Conservation (phyloP, 2,329 filamentous ascomycete species). For the Botrytis tulipae region DNA sequence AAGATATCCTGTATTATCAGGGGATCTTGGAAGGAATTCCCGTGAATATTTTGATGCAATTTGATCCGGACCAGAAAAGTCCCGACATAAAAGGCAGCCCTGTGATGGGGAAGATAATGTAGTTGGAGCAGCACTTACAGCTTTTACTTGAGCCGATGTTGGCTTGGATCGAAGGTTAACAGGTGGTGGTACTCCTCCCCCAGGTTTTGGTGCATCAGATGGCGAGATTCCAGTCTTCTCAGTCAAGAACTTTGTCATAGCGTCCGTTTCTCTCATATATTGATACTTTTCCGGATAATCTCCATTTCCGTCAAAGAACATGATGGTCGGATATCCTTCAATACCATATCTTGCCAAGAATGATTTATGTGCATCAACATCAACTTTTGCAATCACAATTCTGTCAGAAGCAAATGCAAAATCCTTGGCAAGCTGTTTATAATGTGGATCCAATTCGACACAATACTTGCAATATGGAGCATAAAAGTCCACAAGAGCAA, state of each 20-base stretch:
- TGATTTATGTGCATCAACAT: constrained; percentile 80
- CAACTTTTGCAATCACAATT: constrained; percentile 88
- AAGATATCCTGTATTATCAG: constrained; percentile 68
- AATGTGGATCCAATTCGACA: constrained; percentile 85
- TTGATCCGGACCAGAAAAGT: constrained; percentile 78
- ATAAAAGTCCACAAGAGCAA: constrained; percentile 94
- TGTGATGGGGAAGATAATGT: constrained; percentile 30
- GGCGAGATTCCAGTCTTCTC: constrained; percentile 31
- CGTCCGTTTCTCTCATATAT: constrained; percentile 25
- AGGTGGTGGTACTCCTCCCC: constrained; percentile 32
- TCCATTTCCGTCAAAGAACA: constrained; percentile 65
- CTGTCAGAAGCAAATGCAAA: constrained; percentile 68
- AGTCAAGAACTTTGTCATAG: constrained; percentile 32
- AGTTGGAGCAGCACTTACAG: constrained; percentile 36
- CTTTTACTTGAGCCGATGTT: constrained; percentile 48
- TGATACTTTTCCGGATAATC: constrained; percentile 30
- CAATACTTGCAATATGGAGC: constrained; percentile 98
- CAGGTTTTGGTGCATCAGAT: constrained; percentile 27
- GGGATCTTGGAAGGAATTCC: constrained; percentile 60
- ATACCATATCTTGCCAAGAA: constrained; percentile 66
- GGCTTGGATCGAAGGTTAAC: constrained; percentile 37
- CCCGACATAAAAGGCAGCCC: constrained; percentile 79
- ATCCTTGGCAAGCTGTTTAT: constrained; percentile 79
- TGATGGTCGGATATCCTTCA: constrained; percentile 81
- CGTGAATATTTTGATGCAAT: constrained; percentile 77